phyloP scores from a whole-genome alignment of 805 yeast species.

The Metschnikowia henanensis region DNA sequence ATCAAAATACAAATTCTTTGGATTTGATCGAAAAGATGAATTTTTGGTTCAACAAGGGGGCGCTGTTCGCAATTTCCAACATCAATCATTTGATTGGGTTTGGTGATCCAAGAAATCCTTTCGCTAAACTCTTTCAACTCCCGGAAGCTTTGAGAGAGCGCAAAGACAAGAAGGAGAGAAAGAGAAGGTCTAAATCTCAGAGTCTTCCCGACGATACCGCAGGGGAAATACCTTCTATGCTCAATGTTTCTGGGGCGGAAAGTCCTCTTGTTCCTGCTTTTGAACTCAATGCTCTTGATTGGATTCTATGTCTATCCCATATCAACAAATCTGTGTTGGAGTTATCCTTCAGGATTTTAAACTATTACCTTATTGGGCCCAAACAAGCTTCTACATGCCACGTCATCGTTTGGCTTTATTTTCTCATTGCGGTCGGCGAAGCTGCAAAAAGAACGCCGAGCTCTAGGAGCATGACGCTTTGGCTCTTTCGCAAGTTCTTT shows the following conservation, averaged over 20 bases:
- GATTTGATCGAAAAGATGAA: conserved; percentile 47
- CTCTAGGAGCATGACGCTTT: conserved; percentile 46
- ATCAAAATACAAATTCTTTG: conserved; percentile 28
- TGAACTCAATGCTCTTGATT: conserved; percentile 41
- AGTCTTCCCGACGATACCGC: conserved; percentile 21
- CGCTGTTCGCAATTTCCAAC: conserved; percentile 74
- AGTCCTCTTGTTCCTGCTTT: conserved; percentile 33
- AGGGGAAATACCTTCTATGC: conserved; percentile 5
- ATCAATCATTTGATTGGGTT: conserved; percentile 75
- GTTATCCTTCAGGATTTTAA: conserved; percentile 65
- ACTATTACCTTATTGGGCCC: conserved; percentile 70
- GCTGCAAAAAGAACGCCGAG: conserved; percentile 48
- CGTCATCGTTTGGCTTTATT: conserved; percentile 75
- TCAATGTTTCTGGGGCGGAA: conserved; percentile 24
- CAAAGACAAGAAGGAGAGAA: conserved; percentile 68
- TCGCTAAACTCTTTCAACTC: conserved; percentile 69
- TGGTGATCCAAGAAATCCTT: conserved; percentile 74
- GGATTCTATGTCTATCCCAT: conserved; percentile 58
- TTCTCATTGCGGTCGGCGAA: conserved; percentile 61
- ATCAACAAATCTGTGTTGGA: conserved; percentile 66
- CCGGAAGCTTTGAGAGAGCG: conserved; percentile 73
- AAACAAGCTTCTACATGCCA: conserved; percentile 70
- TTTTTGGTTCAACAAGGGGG: conserved; percentile 76
- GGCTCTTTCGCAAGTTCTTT: conserved; percentile 53
- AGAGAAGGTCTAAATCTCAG: conserved; percentile 42